Base-by-base conservation (phyloP, 352 stramenopile genomes). In the Saprolegnia parasitica region DNA sequence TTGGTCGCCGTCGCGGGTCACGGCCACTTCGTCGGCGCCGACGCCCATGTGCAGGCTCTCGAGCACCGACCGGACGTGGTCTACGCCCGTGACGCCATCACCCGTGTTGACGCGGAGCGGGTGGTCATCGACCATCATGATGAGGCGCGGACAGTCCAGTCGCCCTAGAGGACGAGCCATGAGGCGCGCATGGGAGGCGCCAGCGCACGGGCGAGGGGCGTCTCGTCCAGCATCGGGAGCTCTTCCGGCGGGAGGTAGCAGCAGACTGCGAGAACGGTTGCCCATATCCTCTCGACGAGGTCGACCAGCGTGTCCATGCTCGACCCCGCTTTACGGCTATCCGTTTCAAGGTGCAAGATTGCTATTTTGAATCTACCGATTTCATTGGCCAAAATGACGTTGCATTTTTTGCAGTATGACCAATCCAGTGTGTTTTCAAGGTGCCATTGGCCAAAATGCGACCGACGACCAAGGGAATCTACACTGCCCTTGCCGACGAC, bases 111-210 rank as follows among this genome's bases (percentile, higher is more conserved):
- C 24, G 26, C 61, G 61, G 47, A 67, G 32, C 26, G 61, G 61
- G 21, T 67, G 61, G 18, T 67, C 61, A 18, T 67, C 61, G 29
- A 67, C 42, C 16, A 56, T 32, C 9, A 67, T 47, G 5, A 32
- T 29, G 61, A 67, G 32, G 15, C 61, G 45, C n/a, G 61, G 61
- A 26, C 46, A 67, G 35, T 26, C 11, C 35, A 60, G 13, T 49
- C 42, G 13, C 52, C 24, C 52, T 60, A 60, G 3, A 35, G 29
- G 29, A 35, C 29, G 24, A 55, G 24, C 47, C 29, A 35, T 35
- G 29, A 35, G 29, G 29, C 29, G 29, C 29, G n/a, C 47, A 5
- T 29, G n/a, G n/a, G 24, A 55, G n/a, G n/a, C 47, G 24, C 47
- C n/a, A 29, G n/a, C 47, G 24, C 24, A 55, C n/a, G 24, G 47